Evolutionary conservation across 495 filamentous ascomycete species (phyloP).

Genomic region (Sabuloglossum arenarium): DNA sequence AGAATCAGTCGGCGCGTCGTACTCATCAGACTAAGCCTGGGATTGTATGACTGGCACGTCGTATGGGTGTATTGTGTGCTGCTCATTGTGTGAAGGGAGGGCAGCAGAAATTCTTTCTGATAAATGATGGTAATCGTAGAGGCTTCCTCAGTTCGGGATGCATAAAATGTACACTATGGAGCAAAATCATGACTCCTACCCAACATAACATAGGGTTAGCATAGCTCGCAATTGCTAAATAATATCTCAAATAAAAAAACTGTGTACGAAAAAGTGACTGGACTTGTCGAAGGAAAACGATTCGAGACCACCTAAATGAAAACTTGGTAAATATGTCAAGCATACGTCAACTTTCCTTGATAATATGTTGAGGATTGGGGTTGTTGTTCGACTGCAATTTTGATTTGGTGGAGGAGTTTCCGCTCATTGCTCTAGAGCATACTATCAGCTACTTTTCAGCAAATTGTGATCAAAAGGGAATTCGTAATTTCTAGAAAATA

Average conservation of each 20-base stretch:
- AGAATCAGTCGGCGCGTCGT: background rate
- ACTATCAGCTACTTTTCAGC: too few relatives aligned
- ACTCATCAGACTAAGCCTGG: background rate
- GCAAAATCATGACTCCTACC: background rate
- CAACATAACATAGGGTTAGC: background rate
- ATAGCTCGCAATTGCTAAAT: background rate
- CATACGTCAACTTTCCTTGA: too few relatives aligned
- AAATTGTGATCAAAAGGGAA: too few relatives aligned
- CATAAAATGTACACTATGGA: background rate
- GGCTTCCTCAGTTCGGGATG: background rate
- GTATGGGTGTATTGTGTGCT: background rate
- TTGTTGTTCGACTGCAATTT: too few relatives aligned
- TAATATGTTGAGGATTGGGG: too few relatives aligned
- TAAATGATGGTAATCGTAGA: background rate
- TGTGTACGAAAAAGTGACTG: background rate
- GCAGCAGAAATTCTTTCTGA: background rate
- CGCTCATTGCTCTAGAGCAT: too few relatives aligned
- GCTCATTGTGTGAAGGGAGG: background rate
- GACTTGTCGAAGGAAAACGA: too few relatives aligned
- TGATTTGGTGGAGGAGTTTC: too few relatives aligned
- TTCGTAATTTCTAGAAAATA: too few relatives aligned
- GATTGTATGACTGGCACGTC: background rate
- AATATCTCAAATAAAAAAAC: background rate
- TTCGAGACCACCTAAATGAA: too few relatives aligned
- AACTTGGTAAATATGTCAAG: too few relatives aligned